phyloP scores from a whole-genome alignment of 2,329 filamentous ascomycete genomes.

The Clonostachys rhizophaga region DNA sequence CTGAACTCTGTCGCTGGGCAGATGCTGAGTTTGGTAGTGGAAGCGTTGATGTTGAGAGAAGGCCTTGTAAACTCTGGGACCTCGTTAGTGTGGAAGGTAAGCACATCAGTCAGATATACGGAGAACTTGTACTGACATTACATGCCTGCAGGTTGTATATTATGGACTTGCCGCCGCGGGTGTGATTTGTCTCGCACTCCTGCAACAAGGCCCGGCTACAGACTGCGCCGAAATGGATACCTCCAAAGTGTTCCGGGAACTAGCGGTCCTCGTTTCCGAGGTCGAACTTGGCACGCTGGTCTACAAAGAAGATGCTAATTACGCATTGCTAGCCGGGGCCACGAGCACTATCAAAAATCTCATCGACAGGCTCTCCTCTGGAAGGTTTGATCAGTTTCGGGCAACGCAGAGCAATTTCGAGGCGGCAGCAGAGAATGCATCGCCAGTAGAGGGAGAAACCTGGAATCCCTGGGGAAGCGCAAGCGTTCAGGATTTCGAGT shows the following conservation, averaged over 20 bases:
- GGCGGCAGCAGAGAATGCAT: no score
- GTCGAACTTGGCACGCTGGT: constrained; percentile 10
- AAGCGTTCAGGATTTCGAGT: no score
- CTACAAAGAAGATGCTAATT: constrained; percentile 9
- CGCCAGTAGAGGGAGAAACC: no score
- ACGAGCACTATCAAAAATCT: constrained; percentile 8
- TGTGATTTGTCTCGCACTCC: constrained; percentile 8
- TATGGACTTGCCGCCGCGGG: constrained; percentile 10
- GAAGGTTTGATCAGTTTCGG: no score
- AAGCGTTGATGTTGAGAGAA: background rate
- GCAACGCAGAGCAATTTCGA: no score
- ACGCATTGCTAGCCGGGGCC: constrained; percentile 9
- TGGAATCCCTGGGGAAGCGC: no score
- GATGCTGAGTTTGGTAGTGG: background rate
- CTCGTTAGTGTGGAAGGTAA: background rate
- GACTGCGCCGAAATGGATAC: constrained; percentile 1
- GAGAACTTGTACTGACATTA: no score
- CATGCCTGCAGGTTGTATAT: constrained; percentile 6
- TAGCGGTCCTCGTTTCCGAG: constrained; percentile 9
- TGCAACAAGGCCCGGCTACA: constrained; percentile 3
- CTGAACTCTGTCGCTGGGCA: background rate
- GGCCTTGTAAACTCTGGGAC: background rate
- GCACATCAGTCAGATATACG: background rate
- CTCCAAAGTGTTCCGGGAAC: constrained; percentile 7
- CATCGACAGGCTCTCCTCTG: constrained; percentile 26